These are phyloP conservation scores for Vanrija sp. DNA, from an alignment of 1,284 basidiomycete species.

Conservation along the genomic window DNA sequence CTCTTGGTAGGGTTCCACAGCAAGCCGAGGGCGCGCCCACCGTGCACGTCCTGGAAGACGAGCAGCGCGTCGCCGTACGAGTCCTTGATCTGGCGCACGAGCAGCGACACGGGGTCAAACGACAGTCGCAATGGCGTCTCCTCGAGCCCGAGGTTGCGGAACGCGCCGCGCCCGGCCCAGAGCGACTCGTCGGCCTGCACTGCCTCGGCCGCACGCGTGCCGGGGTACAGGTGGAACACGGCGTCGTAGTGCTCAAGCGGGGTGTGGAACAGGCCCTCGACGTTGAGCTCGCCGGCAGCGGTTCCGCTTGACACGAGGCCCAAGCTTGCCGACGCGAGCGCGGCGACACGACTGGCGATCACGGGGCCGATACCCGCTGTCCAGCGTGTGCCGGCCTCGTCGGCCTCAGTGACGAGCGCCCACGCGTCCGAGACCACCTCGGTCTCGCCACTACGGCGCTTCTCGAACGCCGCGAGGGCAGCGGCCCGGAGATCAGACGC, in stretches of 20 bases:
- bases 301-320: constrained; percentile 32
- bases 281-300: constrained; percentile 25
- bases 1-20: constrained; percentile 73
- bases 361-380: constrained; percentile 60
- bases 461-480: constrained; percentile 55
- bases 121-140: constrained; percentile 3
- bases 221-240: constrained; percentile 67
- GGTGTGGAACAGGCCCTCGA: constrained; percentile 75
- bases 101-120: constrained; percentile 72
- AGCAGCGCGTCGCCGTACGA: constrained; percentile 72
- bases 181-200: constrained; percentile 51
- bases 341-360: constrained; percentile 65
- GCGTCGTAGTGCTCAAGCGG: constrained; percentile 82
- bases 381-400: constrained; percentile 72
- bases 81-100: constrained; percentile 64
- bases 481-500: constrained; percentile 55
- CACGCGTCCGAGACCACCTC: constrained; percentile 59
- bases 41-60: constrained; percentile 79
- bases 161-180: constrained; percentile 31
- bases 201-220: constrained; percentile 62
- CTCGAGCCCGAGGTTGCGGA: constrained; percentile 28
- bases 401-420: constrained; percentile 76
- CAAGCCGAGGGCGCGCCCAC: constrained; percentile 73
- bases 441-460: constrained; percentile 46
- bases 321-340: constrained; percentile 70